Conservation (phyloP, 1,139 yeast species). For the Taiozyma sp. region DNA sequence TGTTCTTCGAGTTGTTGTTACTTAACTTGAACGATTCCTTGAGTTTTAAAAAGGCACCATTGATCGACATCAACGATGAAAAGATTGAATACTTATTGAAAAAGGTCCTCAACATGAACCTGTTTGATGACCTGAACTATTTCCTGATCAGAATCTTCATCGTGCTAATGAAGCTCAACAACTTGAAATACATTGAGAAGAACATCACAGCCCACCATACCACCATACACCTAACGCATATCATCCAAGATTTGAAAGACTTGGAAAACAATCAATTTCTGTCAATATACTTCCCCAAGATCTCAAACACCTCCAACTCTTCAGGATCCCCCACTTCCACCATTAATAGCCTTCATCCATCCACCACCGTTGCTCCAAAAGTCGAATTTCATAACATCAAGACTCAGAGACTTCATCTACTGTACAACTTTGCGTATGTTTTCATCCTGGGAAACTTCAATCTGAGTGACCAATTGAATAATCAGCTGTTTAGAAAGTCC, state of each 20-base stretch:
- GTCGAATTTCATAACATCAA: conserved; percentile 11
- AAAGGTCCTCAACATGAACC: conserved; percentile 13
- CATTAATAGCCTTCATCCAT: background rate
- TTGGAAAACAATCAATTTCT: conserved; percentile 18
- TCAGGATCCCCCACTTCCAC: conserved; percentile 5
- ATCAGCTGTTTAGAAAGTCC: conserved; percentile 2
- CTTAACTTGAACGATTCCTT: conserved; percentile 20
- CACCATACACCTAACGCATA: conserved; percentile 2
- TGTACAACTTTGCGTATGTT: conserved; percentile 13
- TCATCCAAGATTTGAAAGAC: conserved; percentile 11
- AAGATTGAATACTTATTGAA: conserved; percentile 9
- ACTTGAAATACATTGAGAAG: conserved; percentile 8
- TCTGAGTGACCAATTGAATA: conserved; percentile 1
- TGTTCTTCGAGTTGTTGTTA: conserved; percentile 15
- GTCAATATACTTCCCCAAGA: conserved; percentile 12
- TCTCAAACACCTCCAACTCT: conserved; percentile 6
- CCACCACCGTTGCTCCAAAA: background rate
- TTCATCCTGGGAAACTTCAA: conserved; percentile 11
- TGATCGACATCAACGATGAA: conserved; percentile 6
- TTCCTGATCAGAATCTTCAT: conserved; percentile 13
- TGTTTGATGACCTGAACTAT: conserved; percentile 20
- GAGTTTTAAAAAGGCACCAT: conserved; percentile 6
- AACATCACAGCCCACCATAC: background rate
- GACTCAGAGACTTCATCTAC: conserved; percentile 14
- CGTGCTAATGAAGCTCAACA: conserved; percentile 17